Evolutionary conservation across 1,284 basidiomycete species (phyloP).

Genomic region (Porogramme epimiltina): DNA sequence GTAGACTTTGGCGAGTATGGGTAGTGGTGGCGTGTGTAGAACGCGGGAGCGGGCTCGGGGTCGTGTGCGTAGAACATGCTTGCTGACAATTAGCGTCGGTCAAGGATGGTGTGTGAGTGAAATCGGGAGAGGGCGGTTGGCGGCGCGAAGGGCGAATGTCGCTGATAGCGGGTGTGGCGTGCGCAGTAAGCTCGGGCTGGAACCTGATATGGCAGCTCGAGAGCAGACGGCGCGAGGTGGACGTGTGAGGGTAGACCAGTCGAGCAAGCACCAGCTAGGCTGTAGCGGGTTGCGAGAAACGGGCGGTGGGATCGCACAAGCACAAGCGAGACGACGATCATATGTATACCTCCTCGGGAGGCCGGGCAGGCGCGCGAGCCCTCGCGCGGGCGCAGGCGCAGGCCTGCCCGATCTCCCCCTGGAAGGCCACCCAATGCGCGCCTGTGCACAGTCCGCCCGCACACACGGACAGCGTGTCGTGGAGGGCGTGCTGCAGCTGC

Average conservation of each 20-base stretch:
- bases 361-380: slow-evolving; percentile 1
- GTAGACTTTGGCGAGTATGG: slow-evolving; percentile 8
- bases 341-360: slow-evolving; percentile 17
- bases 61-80: slow-evolving; percentile 9
- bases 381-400: too few species aligned
- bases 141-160: too few species aligned
- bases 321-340: slow-evolving; percentile 6
- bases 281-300: too few species aligned
- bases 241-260: slow-evolving; percentile 1
- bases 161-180: neutral
- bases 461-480: slow-evolving; percentile 10
- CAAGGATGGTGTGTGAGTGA: too few species aligned
- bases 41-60: slow-evolving; percentile 5
- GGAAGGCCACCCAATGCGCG: too few species aligned
- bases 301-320: too few species aligned
- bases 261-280: slow-evolving; percentile 7
- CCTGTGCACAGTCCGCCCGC: slow-evolving; percentile 1
- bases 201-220: slow-evolving; percentile 1
- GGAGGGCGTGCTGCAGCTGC: slow-evolving; percentile 22
- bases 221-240: slow-evolving; percentile 4
- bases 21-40: slow-evolving; percentile 10
- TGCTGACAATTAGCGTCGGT: too few species aligned
- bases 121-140: too few species aligned
- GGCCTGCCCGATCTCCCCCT: too few species aligned
- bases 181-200: neutral